Percentiles rank a stretch among this genome's conserved stretches.
phyloP scores from a whole-genome alignment of 352 stramenopile species.

The Pythium grandisporangium region DNA sequence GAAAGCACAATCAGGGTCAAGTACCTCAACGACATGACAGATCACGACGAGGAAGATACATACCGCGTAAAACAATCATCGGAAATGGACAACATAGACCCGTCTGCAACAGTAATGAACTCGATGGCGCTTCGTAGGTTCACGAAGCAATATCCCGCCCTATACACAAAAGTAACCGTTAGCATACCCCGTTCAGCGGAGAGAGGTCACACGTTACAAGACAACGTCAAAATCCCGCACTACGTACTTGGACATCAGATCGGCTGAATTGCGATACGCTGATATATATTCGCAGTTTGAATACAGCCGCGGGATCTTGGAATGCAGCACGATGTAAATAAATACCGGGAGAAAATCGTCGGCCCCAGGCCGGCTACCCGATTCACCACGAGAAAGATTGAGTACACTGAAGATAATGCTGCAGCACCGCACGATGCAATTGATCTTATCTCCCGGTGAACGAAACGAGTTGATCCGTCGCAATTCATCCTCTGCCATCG shows the following conservation, averaged over 20 bases:
- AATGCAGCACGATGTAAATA: slow-evolving; percentile 90
- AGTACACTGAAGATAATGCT: slow-evolving; percentile 88
- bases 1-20: no score
- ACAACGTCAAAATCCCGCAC: neutral
- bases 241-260: slow-evolving; percentile 86
- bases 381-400: slow-evolving; percentile 67
- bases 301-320: slow-evolving; percentile 75
- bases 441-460: slow-evolving; percentile 86
- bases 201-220: neutral
- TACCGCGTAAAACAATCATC: slow-evolving; percentile 73
- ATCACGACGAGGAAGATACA: neutral
- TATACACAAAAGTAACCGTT: slow-evolving; percentile 9
- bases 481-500: slow-evolving; percentile 83
- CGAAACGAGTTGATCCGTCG: slow-evolving; percentile 84
- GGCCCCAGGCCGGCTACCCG: slow-evolving; percentile 50
- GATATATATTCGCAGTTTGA: slow-evolving; percentile 91
- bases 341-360: slow-evolving; percentile 91
- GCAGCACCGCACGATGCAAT: slow-evolving; percentile 82
- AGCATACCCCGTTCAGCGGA: no score
- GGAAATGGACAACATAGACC: slow-evolving; percentile 74
- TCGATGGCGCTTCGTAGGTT: slow-evolving; percentile 87
- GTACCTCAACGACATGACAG: neutral
- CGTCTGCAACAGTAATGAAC: slow-evolving; percentile 84
- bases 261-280: slow-evolving; percentile 76
- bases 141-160: slow-evolving; percentile 88